These are phyloP conservation scores for Candida sanyiensis DNA, from an alignment of 805 yeast species.

Conservation along the genomic window DNA sequence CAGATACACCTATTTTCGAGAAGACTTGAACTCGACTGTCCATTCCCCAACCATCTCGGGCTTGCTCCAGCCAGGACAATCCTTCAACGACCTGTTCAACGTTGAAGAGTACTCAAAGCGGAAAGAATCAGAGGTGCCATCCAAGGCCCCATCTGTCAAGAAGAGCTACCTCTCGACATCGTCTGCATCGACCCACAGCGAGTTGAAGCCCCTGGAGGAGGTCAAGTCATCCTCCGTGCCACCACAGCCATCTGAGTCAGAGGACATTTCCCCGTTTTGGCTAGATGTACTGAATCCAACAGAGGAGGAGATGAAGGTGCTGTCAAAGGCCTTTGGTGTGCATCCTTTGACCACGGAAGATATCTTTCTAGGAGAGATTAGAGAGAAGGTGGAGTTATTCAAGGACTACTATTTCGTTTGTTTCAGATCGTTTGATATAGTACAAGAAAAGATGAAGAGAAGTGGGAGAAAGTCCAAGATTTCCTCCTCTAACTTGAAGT, in stretches of 20 bases:
- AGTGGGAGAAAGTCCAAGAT: slow-evolving; percentile 31
- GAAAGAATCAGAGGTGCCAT: slow-evolving; percentile 1
- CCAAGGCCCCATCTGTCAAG: slow-evolving; percentile 6
- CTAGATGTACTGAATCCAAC: slow-evolving; percentile 88
- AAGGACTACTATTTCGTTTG: slow-evolving; percentile 88
- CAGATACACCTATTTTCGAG: slow-evolving; percentile 89
- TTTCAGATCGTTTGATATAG: slow-evolving; percentile 78
- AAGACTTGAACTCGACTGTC: slow-evolving; percentile 80
- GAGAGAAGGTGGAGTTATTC: slow-evolving; percentile 93
- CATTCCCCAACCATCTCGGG: slow-evolving; percentile 89
- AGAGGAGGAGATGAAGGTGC: slow-evolving; percentile 92
- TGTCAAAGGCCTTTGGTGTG: slow-evolving; percentile 86
- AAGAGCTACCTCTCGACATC: not conserved
- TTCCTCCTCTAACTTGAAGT: slow-evolving; percentile 3
- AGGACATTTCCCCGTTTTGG: slow-evolving; percentile 76
- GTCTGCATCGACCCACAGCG: slow-evolving; percentile 4
- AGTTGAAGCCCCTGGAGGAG: slow-evolving; percentile 9
- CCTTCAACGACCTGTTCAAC: slow-evolving; percentile 60
- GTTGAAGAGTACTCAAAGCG: slow-evolving; percentile 29
- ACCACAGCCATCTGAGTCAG: slow-evolving; percentile 7
- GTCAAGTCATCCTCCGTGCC: not conserved
- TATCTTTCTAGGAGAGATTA: slow-evolving; percentile 84
- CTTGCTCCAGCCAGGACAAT: slow-evolving; percentile 54
- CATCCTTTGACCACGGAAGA: slow-evolving; percentile 97
- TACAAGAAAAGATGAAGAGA: slow-evolving; percentile 57